These are phyloP conservation scores for Stentor coeruleus DNA, from an alignment of 73 alveolate species.

Conservation along the genomic window DNA sequence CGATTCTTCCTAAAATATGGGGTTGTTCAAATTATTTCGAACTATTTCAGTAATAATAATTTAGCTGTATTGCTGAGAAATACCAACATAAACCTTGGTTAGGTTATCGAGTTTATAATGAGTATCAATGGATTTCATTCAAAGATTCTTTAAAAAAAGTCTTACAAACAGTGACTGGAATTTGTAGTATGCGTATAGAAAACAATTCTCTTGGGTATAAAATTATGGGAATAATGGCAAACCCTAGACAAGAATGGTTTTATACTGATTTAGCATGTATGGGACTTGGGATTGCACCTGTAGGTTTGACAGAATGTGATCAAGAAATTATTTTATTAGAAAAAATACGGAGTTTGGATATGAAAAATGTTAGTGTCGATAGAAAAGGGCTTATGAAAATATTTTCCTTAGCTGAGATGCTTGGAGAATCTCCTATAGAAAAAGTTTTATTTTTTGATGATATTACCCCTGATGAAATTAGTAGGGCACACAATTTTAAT, in stretches of 20 bases:
- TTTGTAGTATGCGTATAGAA: neutral
- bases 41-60: neutral
- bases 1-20: neutral
- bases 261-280: neutral
- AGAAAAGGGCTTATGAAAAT: too few species aligned
- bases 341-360: neutral
- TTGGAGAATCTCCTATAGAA: neutral
- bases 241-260: neutral
- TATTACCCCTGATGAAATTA: neutral
- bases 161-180: neutral
- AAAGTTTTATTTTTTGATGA: neutral
- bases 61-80: neutral
- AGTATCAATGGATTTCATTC: neutral
- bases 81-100: neutral
- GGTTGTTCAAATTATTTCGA: neutral
- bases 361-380: neutral
- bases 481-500: neutral
- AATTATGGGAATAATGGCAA: neutral
- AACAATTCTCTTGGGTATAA: neutral
- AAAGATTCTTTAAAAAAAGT: neutral
- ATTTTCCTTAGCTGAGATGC: neutral
- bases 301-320: neutral
- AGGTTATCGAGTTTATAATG: neutral
- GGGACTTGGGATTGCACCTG: neutral
- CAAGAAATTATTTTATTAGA: neutral